phyloP scores from a whole-genome alignment of 2,329 filamentous ascomycete species.

The Scedosporium minutisporum region DNA sequence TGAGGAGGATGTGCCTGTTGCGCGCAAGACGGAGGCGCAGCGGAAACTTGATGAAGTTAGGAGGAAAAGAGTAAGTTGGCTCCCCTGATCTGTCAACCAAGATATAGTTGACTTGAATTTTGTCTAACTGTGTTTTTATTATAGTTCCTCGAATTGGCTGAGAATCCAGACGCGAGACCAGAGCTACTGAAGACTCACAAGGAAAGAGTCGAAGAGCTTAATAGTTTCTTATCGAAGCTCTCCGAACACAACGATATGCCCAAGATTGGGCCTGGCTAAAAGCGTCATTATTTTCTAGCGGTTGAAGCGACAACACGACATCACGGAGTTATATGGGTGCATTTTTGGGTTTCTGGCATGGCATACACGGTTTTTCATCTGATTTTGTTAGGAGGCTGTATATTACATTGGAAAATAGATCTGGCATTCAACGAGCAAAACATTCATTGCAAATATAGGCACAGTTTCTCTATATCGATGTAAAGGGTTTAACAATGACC shows the following conservation, averaged over 20 bases:
- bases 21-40: constrained; percentile 75
- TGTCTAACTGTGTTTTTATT: not conserved
- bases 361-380: not conserved
- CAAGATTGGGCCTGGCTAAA: constrained; percentile 52
- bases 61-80: constrained; percentile 60
- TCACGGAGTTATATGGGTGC: not conserved
- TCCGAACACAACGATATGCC: constrained; percentile 98
- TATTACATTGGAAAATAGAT: not conserved
- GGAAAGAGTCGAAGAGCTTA: constrained; percentile 89
- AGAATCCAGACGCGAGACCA: constrained; percentile 44
- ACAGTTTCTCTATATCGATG: too few relatives aligned
- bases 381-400: not conserved
- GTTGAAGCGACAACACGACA: not conserved
- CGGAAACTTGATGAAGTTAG: constrained; percentile 69
- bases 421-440: not conserved
- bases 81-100: not conserved
- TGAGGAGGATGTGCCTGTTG: constrained; percentile 16
- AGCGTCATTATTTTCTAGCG: not conserved
- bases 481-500: too few relatives aligned
- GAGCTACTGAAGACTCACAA: constrained; percentile 95
- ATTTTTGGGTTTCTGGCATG: not conserved
- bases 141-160: constrained; percentile 71
- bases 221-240: constrained; percentile 81
- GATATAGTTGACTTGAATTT: not conserved
- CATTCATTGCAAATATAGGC: too few relatives aligned